Conservation (phyloP, 306 rosid genomes). For the Argentina anserina region DNA sequence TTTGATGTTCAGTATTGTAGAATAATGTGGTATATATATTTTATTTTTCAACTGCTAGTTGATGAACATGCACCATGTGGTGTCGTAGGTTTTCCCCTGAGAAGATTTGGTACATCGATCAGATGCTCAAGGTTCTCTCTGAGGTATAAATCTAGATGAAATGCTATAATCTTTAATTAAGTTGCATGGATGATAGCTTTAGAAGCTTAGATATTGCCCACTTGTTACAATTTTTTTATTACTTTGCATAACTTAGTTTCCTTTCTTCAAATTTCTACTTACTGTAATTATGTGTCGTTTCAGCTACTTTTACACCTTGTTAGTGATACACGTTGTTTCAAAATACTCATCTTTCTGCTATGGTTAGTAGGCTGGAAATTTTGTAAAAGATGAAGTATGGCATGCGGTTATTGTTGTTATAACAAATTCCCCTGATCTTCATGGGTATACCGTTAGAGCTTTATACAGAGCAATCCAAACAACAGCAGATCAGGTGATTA, state of each 20-base stretch:
- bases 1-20: neutral
- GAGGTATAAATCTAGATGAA: slow-evolving; percentile 71
- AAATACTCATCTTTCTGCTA: slow-evolving; percentile 51
- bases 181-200: neutral
- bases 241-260: neutral
- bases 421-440: slow-evolving; percentile 94
- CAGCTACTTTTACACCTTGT: slow-evolving; percentile 3
- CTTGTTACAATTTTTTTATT: neutral
- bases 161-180: slow-evolving; percentile 7
- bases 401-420: slow-evolving; percentile 78
- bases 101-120: slow-evolving; percentile 98
- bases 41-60: slow-evolving; percentile 13
- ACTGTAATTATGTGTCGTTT: neutral
- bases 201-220: neutral
- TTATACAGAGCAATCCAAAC: slow-evolving; percentile 79
- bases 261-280: neutral
- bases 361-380: slow-evolving; percentile 99
- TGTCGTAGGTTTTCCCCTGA: slow-evolving; percentile 85
- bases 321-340: slow-evolving; percentile 9
- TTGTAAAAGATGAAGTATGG: slow-evolving; percentile 97
- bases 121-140: slow-evolving; percentile 96
- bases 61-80: slow-evolving; percentile 33
- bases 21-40: neutral
- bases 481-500: slow-evolving; percentile 75
- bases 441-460: slow-evolving; percentile 86